These are phyloP conservation scores for Hericium erinaceus DNA, from an alignment of 768 basidiomycete genomes.

Conservation along the genomic window DNA sequence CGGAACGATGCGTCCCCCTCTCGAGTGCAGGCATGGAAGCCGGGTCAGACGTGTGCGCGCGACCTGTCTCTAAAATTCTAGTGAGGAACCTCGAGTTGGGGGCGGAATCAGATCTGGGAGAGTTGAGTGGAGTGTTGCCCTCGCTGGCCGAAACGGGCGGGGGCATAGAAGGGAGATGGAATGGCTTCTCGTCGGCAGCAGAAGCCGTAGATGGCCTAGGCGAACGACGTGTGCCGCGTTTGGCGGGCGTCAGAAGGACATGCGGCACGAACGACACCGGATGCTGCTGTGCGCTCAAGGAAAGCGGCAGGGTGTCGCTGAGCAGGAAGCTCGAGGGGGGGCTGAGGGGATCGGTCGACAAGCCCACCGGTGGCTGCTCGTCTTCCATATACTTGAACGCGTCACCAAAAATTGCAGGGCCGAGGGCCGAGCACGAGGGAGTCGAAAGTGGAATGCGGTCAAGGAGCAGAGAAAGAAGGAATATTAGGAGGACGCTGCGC, in stretches of 20 bases:
- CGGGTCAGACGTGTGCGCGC: constrained; percentile 3
- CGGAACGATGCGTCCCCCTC: constrained; percentile 9
- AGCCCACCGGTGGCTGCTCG: constrained; percentile 3
- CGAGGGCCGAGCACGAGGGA: not conserved
- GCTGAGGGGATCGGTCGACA: constrained; percentile 1
- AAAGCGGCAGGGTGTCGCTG: constrained; percentile 15
- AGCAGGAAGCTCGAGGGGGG: constrained; percentile 9
- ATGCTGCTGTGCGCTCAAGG: constrained; percentile 14
- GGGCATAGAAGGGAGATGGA: constrained; percentile 32
- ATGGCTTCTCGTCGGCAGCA: constrained; percentile 29
- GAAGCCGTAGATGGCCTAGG: constrained; percentile 37
- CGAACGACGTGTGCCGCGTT: constrained; percentile 20
- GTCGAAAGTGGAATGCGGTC: too few species aligned
- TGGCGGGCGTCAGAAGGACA: constrained; percentile 16
- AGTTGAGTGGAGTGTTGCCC: constrained; percentile 4
- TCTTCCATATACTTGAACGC: not conserved
- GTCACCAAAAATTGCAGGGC: not conserved
- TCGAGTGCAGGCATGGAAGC: not conserved
- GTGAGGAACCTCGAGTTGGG: not conserved
- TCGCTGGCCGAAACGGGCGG: constrained; percentile 12
- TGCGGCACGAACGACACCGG: constrained; percentile 24
- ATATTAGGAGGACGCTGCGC: not conserved
- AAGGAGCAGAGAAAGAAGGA: not conserved
- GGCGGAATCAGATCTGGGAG: constrained; percentile 4
- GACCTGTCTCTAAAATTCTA: constrained; percentile 3